Evolutionary conservation across 164 flowering plant genomes (phyloP).

Genomic region (Kalanchoe fedtschenkoi): DNA sequence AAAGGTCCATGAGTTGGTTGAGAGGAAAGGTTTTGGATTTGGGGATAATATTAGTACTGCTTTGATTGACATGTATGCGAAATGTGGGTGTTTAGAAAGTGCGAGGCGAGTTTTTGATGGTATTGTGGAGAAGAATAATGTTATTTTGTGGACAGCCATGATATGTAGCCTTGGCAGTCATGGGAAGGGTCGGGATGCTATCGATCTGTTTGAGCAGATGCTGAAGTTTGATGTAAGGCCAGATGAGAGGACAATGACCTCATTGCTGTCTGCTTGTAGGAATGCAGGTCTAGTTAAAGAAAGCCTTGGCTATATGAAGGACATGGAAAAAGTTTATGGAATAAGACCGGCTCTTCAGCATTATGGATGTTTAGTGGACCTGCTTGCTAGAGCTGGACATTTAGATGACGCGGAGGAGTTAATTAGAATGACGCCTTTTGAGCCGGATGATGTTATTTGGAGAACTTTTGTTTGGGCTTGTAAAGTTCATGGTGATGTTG

Average conservation of each 20-base stretch:
- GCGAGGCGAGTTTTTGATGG: constrained; percentile 24
- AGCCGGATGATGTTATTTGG: constrained; percentile 34
- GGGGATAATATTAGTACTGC: constrained; percentile 28
- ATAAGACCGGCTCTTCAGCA: constrained; percentile 35
- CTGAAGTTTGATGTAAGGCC: constrained; percentile 14
- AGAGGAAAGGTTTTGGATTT: constrained; percentile 9
- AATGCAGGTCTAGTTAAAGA: constrained; percentile 29
- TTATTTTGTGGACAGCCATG: constrained; percentile 41
- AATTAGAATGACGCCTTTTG: constrained; percentile 30
- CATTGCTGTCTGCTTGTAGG: constrained; percentile 39
- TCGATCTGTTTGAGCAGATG: constrained; percentile 26
- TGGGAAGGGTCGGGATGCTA: constrained; percentile 29
- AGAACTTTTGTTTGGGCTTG: constrained; percentile 36
- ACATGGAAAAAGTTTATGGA: constrained; percentile 23
- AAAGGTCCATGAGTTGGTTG: constrained; percentile 21
- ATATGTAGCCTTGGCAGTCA: constrained; percentile 36
- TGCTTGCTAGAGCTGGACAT: constrained; percentile 32
- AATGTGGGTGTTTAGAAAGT: constrained; percentile 34
- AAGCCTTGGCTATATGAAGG: constrained; percentile 18
- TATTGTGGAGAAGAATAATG: constrained; percentile 16
- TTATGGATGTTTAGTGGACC: constrained; percentile 44
- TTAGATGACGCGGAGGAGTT: constrained; percentile 34
- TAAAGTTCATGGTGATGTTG: constrained; percentile 26
- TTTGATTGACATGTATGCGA: constrained; percentile 40
- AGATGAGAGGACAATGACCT: constrained; percentile 37